Base-by-base conservation (phyloP, 1,284 basidiomycete genomes). In the Xanthoconium separans region DNA sequence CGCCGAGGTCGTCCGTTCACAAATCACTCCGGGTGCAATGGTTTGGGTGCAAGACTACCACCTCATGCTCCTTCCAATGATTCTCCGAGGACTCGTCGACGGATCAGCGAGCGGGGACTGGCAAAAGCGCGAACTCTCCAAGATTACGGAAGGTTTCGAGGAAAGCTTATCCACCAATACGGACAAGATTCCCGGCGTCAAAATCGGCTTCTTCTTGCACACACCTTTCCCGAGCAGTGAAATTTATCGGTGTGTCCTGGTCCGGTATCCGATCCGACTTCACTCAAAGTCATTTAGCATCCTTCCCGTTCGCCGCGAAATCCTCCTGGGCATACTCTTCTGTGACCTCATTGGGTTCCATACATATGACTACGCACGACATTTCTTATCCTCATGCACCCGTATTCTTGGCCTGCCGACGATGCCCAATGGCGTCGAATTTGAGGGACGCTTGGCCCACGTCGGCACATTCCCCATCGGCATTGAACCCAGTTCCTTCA, bases 31-130 rank as follows among this genome's bases (percentile, higher is more conserved):
- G 2, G 91, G 92, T 31, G 86, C 95, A 55, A 95, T 98, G 85
- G 94, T 99, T 45, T 99, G 96, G 96, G 97, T 99, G 1, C 95
- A 98, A 72, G 95, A 96, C 71, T 97, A 97, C 69, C 94, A 97
- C 69, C 83, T 98, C 55, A 98, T 98, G 95, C 89, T 99, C 53
- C 84, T 98, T 7, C 97, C 97, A 12, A 90, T 98, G 85, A 83
- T 98, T 60, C 82, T 98, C 15, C 87, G 96, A 49, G 87, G 87
- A 12, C 81, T 98, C 53, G 84, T 98, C 64, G 91, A 95, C 53
- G 91, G 89, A 16, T 75, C 77, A 33, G 72, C 77, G 47, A 79
- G 81, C 57, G 83, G 85, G 30, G 81, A 84, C 55, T 81, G 85
- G 65, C 85, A 83, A 36, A 77, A 76, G 47, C 77, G 76, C 51